These are phyloP conservation scores for Ramichloridium luteum DNA, from an alignment of 2,329 filamentous ascomycete species.

Conservation along the genomic window DNA sequence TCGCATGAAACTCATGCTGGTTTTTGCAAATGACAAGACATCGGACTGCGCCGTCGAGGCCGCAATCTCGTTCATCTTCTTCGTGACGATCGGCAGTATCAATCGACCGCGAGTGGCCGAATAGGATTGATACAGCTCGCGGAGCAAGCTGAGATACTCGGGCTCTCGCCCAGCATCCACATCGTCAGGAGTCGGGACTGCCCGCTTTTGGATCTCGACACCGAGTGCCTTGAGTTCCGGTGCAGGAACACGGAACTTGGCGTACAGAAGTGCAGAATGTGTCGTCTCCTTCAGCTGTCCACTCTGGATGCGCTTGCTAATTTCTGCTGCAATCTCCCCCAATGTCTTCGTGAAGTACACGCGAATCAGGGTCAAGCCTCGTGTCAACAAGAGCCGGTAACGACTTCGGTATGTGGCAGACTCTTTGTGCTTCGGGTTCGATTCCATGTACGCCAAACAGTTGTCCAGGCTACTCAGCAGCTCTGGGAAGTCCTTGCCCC, in stretches of 20 bases:
- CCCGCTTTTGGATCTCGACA: slow-evolving; percentile 55
- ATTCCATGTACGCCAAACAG: slow-evolving; percentile 85
- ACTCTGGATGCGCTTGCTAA: slow-evolving; percentile 51
- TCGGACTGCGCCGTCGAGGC: slow-evolving; percentile 50
- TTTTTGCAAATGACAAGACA: slow-evolving; percentile 51
- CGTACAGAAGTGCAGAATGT: slow-evolving; percentile 57
- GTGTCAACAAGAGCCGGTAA: slow-evolving; percentile 68
- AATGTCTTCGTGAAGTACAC: slow-evolving; percentile 53
- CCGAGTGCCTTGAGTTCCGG: slow-evolving; percentile 54
- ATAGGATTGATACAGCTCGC: slow-evolving; percentile 53
- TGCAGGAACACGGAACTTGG: slow-evolving; percentile 57
- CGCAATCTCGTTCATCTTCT: slow-evolving; percentile 46
- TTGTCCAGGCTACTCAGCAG: slow-evolving; percentile 80
- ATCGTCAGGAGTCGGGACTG: slow-evolving; percentile 37
- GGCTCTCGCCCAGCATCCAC: slow-evolving; percentile 44
- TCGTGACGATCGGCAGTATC: slow-evolving; percentile 49
- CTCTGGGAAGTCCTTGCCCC: slow-evolving; percentile 71
- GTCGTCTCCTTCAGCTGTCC: slow-evolving; percentile 60
- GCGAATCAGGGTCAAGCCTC: slow-evolving; percentile 53
- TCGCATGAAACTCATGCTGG: slow-evolving; percentile 52
- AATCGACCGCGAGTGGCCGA: slow-evolving; percentile 46
- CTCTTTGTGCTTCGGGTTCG: slow-evolving; percentile 74
- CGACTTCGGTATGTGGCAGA: slow-evolving; percentile 76
- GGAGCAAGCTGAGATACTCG: slow-evolving; percentile 54
- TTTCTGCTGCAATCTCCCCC: slow-evolving; percentile 50